These are phyloP conservation scores for Hordeum pubiflorum DNA, from an alignment of 202 grass and related monocot genomes.

Conservation along the genomic window DNA sequence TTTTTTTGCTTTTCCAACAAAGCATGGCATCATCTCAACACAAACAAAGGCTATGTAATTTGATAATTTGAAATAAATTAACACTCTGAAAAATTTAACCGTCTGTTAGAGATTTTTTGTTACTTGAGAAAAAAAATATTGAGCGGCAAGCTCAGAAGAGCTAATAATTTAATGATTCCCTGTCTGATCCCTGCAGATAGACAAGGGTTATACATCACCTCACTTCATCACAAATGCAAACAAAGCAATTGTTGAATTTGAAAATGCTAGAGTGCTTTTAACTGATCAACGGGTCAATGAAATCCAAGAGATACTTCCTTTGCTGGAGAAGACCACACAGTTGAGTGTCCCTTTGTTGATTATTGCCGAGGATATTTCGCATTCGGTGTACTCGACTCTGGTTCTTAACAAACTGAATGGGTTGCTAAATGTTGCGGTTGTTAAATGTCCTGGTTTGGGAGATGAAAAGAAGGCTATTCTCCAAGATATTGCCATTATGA, in stretches of 20 bases:
- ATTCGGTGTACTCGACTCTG: slow-evolving; percentile 51
- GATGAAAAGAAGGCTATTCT: slow-evolving; percentile 90
- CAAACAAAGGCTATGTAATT: not conserved
- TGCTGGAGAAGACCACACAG: slow-evolving; percentile 78
- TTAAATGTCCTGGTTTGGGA: slow-evolving; percentile 79
- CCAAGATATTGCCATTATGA: slow-evolving; percentile 96
- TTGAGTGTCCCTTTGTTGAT: slow-evolving; percentile 86
- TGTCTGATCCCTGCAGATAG: slow-evolving; percentile 53
- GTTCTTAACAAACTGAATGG: slow-evolving; percentile 90
- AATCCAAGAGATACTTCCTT: slow-evolving; percentile 72
- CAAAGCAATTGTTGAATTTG: slow-evolving; percentile 77
- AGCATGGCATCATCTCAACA: not conserved
- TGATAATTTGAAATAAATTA: not conserved
- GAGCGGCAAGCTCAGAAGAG: not conserved
- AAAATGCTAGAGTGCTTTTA: slow-evolving; percentile 88
- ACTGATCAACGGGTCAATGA: slow-evolving; percentile 75
- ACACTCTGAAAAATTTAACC: not conserved
- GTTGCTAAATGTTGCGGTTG: slow-evolving; percentile 69
- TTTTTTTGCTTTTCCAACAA: not conserved
- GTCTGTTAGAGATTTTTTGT: not conserved
- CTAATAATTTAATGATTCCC: slow-evolving; percentile 6
- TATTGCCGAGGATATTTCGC: slow-evolving; percentile 86
- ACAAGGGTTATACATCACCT: slow-evolving; percentile 86
- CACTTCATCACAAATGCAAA: slow-evolving; percentile 97
- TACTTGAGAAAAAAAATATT: not conserved